Conservation (phyloP, 176 grass and related monocot species). For the Oryza officinalis region DNA sequence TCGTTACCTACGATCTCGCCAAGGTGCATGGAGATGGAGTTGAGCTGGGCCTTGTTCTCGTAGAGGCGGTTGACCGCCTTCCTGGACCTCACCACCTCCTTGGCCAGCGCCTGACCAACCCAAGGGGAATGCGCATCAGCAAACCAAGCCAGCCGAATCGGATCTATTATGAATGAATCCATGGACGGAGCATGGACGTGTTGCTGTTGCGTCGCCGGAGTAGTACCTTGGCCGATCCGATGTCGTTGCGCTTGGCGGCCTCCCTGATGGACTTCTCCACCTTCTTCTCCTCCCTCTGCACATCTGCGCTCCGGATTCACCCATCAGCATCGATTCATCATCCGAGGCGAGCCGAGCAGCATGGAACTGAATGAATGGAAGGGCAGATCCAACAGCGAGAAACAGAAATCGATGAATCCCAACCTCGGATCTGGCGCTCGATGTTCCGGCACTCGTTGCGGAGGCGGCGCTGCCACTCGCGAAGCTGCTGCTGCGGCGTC, state of each 20-base stretch:
- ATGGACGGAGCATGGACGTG: too few relatives aligned
- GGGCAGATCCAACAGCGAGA: neutral
- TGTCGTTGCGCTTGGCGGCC: slow-evolving; percentile 66
- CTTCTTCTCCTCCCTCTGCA: slow-evolving; percentile 72
- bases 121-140: neutral
- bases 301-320: slow-evolving; percentile 36
- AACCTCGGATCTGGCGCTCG: slow-evolving; percentile 79
- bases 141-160: neutral
- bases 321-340: neutral
- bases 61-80: slow-evolving; percentile 82
- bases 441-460: slow-evolving; percentile 65
- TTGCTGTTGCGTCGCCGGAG: too few relatives aligned
- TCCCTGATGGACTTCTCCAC: slow-evolving; percentile 76
- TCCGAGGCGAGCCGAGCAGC: neutral
- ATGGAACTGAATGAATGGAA: neutral
- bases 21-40: slow-evolving; percentile 91
- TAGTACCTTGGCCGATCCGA: slow-evolving; percentile 72
- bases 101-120: slow-evolving; percentile 58
- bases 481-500: slow-evolving; percentile 69
- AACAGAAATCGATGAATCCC: neutral
- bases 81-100: slow-evolving; percentile 75
- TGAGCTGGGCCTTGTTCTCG: slow-evolving; percentile 86
- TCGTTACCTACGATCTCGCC: slow-evolving; percentile 71
- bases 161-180: neutral
- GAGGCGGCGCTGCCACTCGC: slow-evolving; percentile 85